Percentiles rank a stretch among this genome's conserved stretches.
Evolutionary conservation across 495 filamentous ascomycete species (phyloP).

Genomic region (Aspergillus affinis): DNA sequence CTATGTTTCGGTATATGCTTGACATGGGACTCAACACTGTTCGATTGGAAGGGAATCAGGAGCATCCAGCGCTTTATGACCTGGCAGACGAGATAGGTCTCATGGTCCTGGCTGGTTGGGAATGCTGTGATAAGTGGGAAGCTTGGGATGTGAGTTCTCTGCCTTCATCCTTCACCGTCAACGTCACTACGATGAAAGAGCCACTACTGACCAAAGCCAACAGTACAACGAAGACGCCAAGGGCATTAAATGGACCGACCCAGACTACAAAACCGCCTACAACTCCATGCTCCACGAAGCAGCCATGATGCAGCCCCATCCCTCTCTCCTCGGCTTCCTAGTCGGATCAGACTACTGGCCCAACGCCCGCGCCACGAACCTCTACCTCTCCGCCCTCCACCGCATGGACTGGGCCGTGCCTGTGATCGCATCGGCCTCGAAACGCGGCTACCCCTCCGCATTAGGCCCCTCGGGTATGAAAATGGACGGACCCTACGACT

Average conservation of each 20-base stretch:
- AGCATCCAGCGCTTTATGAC: constrained; percentile 59
- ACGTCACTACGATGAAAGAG: not conserved
- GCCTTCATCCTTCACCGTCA: too few relatives aligned
- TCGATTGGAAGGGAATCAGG: constrained; percentile 64
- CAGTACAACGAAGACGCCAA: constrained; percentile 55
- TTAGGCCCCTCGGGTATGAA: constrained; percentile 61
- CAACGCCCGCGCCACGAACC: constrained; percentile 50
- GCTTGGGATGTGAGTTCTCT: constrained; percentile 46
- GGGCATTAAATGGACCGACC: constrained; percentile 46
- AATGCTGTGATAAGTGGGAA: constrained; percentile 71
- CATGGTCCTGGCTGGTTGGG: constrained; percentile 65
- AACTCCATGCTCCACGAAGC: constrained; percentile 59
- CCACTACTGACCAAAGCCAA: not conserved
- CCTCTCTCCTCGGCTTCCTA: constrained; percentile 55
- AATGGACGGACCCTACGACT: constrained; percentile 69
- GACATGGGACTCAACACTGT: constrained; percentile 64
- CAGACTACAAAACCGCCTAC: constrained; percentile 56
- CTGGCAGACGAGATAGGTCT: constrained; percentile 58
- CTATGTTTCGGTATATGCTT: constrained; percentile 51
- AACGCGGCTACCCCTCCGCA: constrained; percentile 49
- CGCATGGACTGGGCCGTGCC: constrained; percentile 57
- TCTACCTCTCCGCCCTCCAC: constrained; percentile 50
- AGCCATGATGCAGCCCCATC: constrained; percentile 57
- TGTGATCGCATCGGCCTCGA: constrained; percentile 57
- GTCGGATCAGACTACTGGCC: constrained; percentile 66